phyloP scores from a whole-genome alignment of 139 green algal species.

The Chlorella sp. region DNA sequence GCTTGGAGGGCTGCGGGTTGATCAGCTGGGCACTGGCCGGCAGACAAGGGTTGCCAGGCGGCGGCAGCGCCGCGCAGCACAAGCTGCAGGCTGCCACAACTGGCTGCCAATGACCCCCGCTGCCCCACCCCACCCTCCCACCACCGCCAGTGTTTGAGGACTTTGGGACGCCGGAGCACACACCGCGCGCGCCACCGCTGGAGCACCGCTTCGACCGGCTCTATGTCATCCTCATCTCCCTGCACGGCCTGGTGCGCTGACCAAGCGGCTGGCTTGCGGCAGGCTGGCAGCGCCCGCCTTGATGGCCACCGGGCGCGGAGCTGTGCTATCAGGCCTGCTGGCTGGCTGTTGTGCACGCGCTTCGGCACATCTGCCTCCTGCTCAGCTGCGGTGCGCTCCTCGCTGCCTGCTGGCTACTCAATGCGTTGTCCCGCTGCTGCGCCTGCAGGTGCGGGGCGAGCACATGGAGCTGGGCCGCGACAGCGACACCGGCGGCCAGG shows the following conservation, averaged over 20 bases:
- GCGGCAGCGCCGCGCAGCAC: not conserved
- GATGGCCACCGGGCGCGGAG: too few species aligned
- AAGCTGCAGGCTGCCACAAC: not conserved
- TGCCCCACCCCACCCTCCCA: not conserved
- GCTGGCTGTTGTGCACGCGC: too few species aligned
- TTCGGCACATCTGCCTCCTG: too few species aligned
- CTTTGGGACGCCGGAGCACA: constrained; percentile 21
- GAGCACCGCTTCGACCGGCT: constrained; percentile 62
- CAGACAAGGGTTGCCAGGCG: too few species aligned
- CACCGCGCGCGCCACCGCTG: constrained; percentile 19
- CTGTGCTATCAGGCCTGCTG: too few species aligned
- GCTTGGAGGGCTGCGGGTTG: too few species aligned
- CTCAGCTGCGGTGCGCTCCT: too few species aligned
- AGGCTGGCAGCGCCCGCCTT: too few species aligned
- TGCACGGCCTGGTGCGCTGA: constrained; percentile 84
- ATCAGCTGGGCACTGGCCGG: too few species aligned
- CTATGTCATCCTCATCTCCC: constrained; percentile 86
- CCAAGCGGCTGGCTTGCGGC: too few species aligned
- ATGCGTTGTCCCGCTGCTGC: not conserved
- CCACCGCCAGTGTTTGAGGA: constrained; percentile 45
- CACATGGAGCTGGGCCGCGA: constrained; percentile 95
- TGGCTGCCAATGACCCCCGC: not conserved
- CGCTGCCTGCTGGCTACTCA: too few species aligned
- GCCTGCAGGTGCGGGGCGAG: constrained; percentile 69
- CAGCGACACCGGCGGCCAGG: constrained; percentile 91